A percentile compares a stretch with the other conserved stretches of the same genome.
phyloP scores from a whole-genome alignment of 345 rosid genomes.

The Murraya paniculata region DNA sequence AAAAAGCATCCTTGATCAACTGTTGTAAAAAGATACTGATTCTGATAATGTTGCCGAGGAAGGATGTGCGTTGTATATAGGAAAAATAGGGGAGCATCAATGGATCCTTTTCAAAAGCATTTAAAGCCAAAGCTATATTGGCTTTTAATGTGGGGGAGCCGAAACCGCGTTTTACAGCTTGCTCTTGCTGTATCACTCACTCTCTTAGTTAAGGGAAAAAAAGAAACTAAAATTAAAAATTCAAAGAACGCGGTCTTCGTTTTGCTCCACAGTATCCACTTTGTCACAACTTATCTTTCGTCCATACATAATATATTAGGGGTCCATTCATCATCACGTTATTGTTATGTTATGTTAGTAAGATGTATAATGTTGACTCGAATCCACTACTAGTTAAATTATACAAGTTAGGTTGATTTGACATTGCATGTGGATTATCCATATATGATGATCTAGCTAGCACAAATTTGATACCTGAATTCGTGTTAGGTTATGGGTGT shows the following conservation, averaged over 20 bases:
- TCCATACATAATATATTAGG: not conserved
- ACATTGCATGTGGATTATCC: not conserved
- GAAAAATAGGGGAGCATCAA: not conserved
- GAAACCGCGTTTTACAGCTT: conserved; percentile 29
- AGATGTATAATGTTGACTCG: not conserved
- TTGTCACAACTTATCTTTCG: not conserved
- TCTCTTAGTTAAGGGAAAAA: not conserved
- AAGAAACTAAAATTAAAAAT: not conserved
- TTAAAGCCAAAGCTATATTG: not conserved
- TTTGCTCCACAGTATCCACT: not conserved
- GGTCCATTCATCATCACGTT: not conserved
- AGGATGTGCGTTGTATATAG: not conserved
- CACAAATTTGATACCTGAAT: too few relatives aligned
- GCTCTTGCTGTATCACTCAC: not conserved
- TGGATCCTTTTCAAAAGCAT: conserved; percentile 14
- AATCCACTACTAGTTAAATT: not conserved
- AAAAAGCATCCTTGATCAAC: not conserved
- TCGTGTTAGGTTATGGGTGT: too few relatives aligned
- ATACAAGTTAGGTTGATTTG: not conserved
- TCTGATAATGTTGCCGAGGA: not conserved
- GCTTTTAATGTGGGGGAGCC: conserved; percentile 1
- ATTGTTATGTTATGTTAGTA: not conserved
- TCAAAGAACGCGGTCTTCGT: not conserved
- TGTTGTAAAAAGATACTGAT: not conserved
- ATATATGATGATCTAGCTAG: too few relatives aligned